Evolutionary conservation across 345 rosid genomes (phyloP).

Genomic region (Psidium friedrichsthalianum): DNA sequence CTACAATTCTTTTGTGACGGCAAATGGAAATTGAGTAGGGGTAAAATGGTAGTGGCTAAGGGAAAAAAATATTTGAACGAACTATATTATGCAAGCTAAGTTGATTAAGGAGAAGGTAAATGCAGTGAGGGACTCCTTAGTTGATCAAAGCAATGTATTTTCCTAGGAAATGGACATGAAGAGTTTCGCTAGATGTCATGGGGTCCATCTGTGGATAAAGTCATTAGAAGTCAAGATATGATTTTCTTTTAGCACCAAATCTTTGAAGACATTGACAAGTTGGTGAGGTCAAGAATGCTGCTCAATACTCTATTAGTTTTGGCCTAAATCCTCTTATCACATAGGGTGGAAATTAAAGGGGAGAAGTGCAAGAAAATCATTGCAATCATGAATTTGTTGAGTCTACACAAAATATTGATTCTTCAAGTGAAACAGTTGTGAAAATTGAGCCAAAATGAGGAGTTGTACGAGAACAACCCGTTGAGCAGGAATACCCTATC

Average conservation of each 20-base stretch:
- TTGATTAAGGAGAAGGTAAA: not conserved
- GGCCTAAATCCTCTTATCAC: not conserved
- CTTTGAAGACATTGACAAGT: not conserved
- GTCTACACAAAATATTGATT: not conserved
- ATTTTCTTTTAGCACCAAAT: not conserved
- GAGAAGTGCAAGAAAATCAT: not conserved
- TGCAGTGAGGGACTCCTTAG: not conserved
- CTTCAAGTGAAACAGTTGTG: not conserved
- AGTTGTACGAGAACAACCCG: not conserved
- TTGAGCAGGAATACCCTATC: not conserved
- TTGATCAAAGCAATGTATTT: not conserved
- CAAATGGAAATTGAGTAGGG: not conserved
- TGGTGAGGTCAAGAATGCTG: not conserved
- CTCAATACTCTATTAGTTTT: not conserved
- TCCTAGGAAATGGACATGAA: not conserved
- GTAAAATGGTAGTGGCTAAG: not conserved
- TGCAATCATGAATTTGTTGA: not conserved
- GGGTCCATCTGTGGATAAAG: not conserved
- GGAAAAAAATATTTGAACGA: not conserved
- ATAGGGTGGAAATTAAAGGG: not conserved
- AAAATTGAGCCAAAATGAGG: not conserved
- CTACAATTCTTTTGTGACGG: not conserved
- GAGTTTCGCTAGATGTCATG: not conserved
- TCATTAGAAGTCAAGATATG: not conserved
- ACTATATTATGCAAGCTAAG: not conserved